Evolutionary conservation across 768 basidiomycete genomes (phyloP), one percentile per base, ranked within the genome.

Genomic region (Macrolepiota fuliginosa): DNA sequence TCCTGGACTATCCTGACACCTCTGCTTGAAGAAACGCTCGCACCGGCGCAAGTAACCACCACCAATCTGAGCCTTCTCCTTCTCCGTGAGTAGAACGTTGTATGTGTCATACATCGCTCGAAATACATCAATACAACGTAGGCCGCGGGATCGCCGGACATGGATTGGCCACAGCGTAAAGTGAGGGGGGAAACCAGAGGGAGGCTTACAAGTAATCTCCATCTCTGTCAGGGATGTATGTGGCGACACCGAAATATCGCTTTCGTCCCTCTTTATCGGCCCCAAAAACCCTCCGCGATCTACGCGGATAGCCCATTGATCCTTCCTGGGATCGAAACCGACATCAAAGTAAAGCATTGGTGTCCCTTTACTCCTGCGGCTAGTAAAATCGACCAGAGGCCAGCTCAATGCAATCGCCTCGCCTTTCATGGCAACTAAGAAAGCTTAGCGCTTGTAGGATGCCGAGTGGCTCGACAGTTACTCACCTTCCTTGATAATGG

Each of bases 41-140:
- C 80, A 83, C 24, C 73, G 72, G 27, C 70, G 68, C 61, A 76
- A 65, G 58, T 73, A 75, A 35, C 66, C 68, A 4, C 63, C 51
- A 24, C 71, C 72, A n/a, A 72, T 47, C 9, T 63, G 39, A 32
- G 60, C 64, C 22, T 69, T 64, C 61, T 88, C 85, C 36, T 77
- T 73, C 24, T 67, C 65, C 1, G 80, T 79, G 68, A 89, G 72
- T 7, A 74, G 76, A 39, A 73, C 70, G 51, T 78, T 70, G 62
- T 81, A 84, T 4, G 77, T 71, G 46, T 81, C 76, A 66, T 83
- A 80, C 27, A 90, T 86, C 10, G 79, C 82, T 57, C 79, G 70
- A 67, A 88, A 86, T 36, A 90, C 78, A 55, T 89, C 87, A 24
- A 81, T 76, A 65, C 84, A 82, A 13, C 80, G 72, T 58, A 88